These are phyloP conservation scores for Daldinia sp. DNA, from an alignment of 2,329 filamentous ascomycete genomes.

Conservation along the genomic window DNA sequence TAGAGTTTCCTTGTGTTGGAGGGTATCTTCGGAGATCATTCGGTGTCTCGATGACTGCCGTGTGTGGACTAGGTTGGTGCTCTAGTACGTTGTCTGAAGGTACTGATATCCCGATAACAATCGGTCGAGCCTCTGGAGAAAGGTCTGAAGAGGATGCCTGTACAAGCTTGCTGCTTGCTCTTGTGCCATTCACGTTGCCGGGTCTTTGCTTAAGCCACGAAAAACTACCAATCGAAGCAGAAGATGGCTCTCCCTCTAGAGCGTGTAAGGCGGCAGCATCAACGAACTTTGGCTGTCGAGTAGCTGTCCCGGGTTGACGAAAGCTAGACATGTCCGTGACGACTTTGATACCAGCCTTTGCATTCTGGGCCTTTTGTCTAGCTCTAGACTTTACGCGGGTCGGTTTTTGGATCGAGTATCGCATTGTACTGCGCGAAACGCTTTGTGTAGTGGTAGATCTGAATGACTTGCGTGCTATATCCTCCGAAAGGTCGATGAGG, in stretches of 20 bases:
- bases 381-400: conserved; percentile 68
- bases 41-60: conserved; percentile 58
- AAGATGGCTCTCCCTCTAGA: conserved; percentile 67
- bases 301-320: conserved; percentile 56
- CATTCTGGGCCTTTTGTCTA: conserved; percentile 71
- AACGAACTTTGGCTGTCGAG: conserved; percentile 61
- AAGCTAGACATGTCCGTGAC: conserved; percentile 75
- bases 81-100: conserved; percentile 64
- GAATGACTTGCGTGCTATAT: conserved; percentile 29
- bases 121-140: conserved; percentile 77
- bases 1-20: conserved; percentile 41
- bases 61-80: conserved; percentile 65
- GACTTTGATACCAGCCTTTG: conserved; percentile 73
- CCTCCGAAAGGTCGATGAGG: conserved; percentile 46
- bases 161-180: conserved; percentile 46
- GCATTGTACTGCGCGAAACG: conserved; percentile 38
- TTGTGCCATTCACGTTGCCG: conserved; percentile 37
- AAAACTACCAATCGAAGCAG: conserved; percentile 68
- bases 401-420: conserved; percentile 57
- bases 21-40: conserved; percentile 51
- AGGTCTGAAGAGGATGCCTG: conserved; percentile 59
- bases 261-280: conserved; percentile 71
- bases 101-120: conserved; percentile 77
- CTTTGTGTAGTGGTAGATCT: conserved; percentile 35
- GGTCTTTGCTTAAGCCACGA: conserved; percentile 65